Base-by-base conservation (phyloP, 192 early-diverging fungal species). In the Phlyctochytrium arcticum region DNA sequence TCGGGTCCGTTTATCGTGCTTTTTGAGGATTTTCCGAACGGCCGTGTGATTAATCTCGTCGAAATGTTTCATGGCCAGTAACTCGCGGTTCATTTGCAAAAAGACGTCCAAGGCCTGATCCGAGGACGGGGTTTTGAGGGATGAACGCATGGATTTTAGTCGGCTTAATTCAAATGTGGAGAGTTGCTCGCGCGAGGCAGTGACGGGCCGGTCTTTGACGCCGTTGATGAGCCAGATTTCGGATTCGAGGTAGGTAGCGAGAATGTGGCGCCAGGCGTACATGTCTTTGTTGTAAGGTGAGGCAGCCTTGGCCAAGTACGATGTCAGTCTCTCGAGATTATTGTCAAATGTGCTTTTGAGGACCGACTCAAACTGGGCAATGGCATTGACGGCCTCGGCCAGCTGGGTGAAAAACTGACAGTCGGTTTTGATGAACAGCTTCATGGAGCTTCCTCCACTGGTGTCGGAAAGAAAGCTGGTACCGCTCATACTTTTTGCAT, bases 1-100 rank as follows among this genome's bases (percentile, higher is more conserved):
- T 24, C 85, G 84, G 8, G 87, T 91, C 23, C 85, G 82, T 67
- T 94, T 94, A 68, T 94, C 92, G 66, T 94, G 92, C 69, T 94
- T 94, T 69, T 94, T 94, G 32, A 94, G 69, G 30, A 94, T 92
- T 68, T 94, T 94, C 35, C 80, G 80, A 64, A 88, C 85, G 0
- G 92, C 90, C 48, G 77, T 82, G 50, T 83, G 82, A 70, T 94
- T 94, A 65, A 92, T 66, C 51, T 80, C 83, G 44, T 87, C 80
- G 71, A 94, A 88, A 42, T 84, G 81, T 60, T 85, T 84, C 72
- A 92, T 74, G 17, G 73, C 60, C 1, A 89, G 71, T 10, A 92
- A 76, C 35, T 89, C 83, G n/a, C 73, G 56, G 65, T 94, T 92
- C 8, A 94, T 70, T 53, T 82, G 59, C 26, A 85, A 61, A 55